Conservation (phyloP, 1,284 basidiomycete species). For the Pisolithus thermaeus region DNA sequence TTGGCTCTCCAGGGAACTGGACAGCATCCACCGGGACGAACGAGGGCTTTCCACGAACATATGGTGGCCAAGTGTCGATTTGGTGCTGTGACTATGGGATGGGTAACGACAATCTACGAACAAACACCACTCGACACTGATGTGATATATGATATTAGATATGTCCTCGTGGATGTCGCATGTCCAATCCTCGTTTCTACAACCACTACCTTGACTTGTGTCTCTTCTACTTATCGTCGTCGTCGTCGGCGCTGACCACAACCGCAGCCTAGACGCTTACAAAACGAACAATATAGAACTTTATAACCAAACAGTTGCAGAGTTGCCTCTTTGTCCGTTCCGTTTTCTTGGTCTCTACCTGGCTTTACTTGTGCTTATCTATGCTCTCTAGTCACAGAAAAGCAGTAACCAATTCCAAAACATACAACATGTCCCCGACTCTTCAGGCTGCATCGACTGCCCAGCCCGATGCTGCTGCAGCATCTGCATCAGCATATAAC, state of each 20-base stretch:
- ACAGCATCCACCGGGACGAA: too few species aligned
- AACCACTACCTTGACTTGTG: constrained; percentile 11
- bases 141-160: too few species aligned
- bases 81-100: too few species aligned
- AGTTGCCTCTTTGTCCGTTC: constrained; percentile 35
- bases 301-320: too few species aligned
- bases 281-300: too few species aligned
- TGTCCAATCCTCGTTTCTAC: constrained; percentile 1
- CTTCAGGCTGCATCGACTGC: constrained; percentile 37
- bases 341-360: constrained; percentile 18
- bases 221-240: not conserved
- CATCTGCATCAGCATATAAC: constrained; percentile 42
- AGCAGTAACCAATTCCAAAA: constrained; percentile 50
- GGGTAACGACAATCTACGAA: too few species aligned
- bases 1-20: too few species aligned
- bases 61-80: too few species aligned
- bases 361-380: constrained; percentile 11
- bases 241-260: constrained; percentile 13
- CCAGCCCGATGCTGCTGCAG: constrained; percentile 33
- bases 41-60: constrained; percentile 19
- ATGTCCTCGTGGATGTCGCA: too few species aligned
- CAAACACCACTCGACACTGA: too few species aligned
- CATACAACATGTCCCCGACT: constrained; percentile 55
- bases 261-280: not conserved
- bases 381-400: constrained; percentile 52